These are phyloP conservation scores for Echinochloa phyllopogon DNA, from an alignment of 176 grass and related monocot species.

Conservation along the genomic window DNA sequence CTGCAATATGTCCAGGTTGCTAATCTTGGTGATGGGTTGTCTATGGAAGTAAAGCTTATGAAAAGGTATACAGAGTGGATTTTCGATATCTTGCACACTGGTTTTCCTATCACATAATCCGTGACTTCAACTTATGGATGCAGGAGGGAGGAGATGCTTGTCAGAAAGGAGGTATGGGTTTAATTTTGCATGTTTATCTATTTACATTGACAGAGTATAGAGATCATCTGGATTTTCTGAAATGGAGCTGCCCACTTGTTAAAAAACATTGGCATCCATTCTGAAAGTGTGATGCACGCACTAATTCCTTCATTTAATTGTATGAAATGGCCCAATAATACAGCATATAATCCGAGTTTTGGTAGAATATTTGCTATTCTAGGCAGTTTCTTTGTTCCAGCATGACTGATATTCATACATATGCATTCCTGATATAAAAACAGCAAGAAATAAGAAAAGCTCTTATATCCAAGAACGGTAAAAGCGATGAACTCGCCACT, in stretches of 20 bases:
- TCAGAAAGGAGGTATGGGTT: slow-evolving; percentile 79
- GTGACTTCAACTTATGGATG: slow-evolving; percentile 42
- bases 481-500: slow-evolving; percentile 68
- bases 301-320: slow-evolving; percentile 10
- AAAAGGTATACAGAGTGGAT: slow-evolving; percentile 70
- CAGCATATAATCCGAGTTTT: background rate
- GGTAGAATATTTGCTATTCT: background rate
- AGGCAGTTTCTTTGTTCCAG: background rate
- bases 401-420: slow-evolving; percentile 25
- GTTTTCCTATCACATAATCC: slow-evolving; percentile 34
- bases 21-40: slow-evolving; percentile 86
- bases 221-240: background rate
- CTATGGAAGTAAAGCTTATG: slow-evolving; percentile 92
- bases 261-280: slow-evolving; percentile 18
- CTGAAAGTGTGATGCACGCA: slow-evolving; percentile 10
- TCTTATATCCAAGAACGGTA: slow-evolving; percentile 73
- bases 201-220: background rate
- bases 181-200: slow-evolving; percentile 12
- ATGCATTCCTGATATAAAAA: slow-evolving; percentile 47
- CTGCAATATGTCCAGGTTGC: slow-evolving; percentile 64
- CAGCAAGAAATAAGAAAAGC: slow-evolving; percentile 85
- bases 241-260: background rate
- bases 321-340: background rate
- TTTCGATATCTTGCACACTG: slow-evolving; percentile 36
- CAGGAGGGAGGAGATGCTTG: slow-evolving; percentile 90